A percentile compares a stretch with the other conserved stretches of the same genome.
These are phyloP conservation scores for Westerdykella ornata DNA, from an alignment of 2,329 filamentous ascomycete genomes.

Conservation along the genomic window DNA sequence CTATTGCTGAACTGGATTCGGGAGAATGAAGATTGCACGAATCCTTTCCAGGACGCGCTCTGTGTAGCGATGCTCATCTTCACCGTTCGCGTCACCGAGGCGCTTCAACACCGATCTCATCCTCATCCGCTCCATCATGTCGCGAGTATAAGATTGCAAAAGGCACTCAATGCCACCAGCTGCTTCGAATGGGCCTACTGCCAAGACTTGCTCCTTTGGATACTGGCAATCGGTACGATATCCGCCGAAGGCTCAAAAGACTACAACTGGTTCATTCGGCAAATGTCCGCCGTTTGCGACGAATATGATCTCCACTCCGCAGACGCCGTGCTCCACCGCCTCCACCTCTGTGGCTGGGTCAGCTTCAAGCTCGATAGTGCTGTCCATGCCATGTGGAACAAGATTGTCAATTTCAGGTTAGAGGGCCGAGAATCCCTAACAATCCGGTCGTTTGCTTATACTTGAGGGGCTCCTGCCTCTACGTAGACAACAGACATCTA, in stretches of 20 bases:
- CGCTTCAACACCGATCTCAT: conserved; percentile 21
- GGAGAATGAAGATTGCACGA: conserved; percentile 19
- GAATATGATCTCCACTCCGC: conserved; percentile 27
- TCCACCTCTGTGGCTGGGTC: conserved; percentile 35
- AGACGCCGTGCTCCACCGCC: conserved; percentile 20
- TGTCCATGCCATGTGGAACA: conserved; percentile 25
- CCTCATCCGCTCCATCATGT: conserved; percentile 26
- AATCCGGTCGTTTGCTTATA: conserved; percentile 28
- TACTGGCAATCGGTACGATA: conserved; percentile 32
- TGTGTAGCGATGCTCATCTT: conserved; percentile 35
- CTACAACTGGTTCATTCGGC: conserved; percentile 29
- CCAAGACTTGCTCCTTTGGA: conserved; percentile 35
- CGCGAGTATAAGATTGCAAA: conserved; percentile 30
- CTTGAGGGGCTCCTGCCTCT: conserved; percentile 12
- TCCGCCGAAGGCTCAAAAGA: conserved; percentile 29
- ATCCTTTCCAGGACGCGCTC: conserved; percentile 31
- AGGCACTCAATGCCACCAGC: conserved; percentile 30
- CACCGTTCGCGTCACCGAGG: conserved; percentile 31
- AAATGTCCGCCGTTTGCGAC: conserved; percentile 27
- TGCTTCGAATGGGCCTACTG: conserved; percentile 26
- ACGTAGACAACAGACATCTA: conserved; percentile 26
- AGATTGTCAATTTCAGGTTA: conserved; percentile 32
- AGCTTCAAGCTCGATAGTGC: conserved; percentile 33
- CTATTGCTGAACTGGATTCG: conserved; percentile 28
- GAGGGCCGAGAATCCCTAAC: conserved; percentile 23